A percentile compares a stretch with the other conserved stretches of the same genome.
Conservation (phyloP, 768 basidiomycete species). For the Podaxis rugospora region DNA sequence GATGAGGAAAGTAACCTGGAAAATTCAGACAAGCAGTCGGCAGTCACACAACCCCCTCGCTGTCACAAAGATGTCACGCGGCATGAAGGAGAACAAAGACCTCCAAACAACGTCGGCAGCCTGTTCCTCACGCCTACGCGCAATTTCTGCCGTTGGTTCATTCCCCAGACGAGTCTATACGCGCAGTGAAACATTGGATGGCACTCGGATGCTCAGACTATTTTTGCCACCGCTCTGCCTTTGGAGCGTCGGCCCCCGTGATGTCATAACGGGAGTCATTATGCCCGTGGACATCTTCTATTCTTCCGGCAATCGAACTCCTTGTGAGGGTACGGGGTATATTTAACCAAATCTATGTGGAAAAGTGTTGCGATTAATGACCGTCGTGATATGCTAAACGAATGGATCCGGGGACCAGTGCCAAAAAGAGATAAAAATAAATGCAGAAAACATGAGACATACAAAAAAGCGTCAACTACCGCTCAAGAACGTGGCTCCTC, state of each 20-base stretch:
- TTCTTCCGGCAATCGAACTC: background rate
- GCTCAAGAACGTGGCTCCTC: constrained; percentile 20
- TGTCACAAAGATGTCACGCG: background rate
- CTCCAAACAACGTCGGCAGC: background rate
- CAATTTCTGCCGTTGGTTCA: no score
- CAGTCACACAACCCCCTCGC: background rate
- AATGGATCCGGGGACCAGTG: constrained; percentile 1
- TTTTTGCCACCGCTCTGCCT: background rate
- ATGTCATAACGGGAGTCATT: constrained; percentile 1
- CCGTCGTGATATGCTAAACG: background rate
- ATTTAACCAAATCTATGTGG: background rate
- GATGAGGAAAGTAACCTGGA: constrained; percentile 24
- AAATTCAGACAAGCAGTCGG: constrained; percentile 2
- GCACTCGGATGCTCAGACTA: background rate
- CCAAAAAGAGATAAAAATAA: constrained; percentile 1
- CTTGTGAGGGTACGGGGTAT: background rate
- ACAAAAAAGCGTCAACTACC: background rate
- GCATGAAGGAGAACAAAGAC: background rate
- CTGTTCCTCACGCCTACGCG: no score
- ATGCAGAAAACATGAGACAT: constrained; percentile 4
- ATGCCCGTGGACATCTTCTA: background rate
- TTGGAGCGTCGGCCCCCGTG: background rate
- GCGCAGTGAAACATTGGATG: background rate
- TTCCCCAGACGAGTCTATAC: background rate
- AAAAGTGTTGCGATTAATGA: background rate